Evolutionary conservation across 2,329 filamentous ascomycete species (phyloP).

Genomic region (Fusarium pseudograminearum): DNA sequence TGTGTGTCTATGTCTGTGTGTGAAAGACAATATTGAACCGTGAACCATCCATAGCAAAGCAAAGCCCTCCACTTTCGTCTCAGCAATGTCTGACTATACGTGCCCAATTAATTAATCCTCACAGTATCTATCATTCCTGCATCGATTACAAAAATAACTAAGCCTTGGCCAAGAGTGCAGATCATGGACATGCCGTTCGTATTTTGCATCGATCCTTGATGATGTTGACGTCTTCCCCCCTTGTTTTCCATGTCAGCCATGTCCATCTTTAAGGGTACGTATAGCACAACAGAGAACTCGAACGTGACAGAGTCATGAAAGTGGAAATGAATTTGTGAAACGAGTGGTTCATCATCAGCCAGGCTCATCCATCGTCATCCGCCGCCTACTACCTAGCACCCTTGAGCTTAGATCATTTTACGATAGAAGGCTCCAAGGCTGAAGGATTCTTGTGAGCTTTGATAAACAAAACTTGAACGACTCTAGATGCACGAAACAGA

Average conservation of each 20-base stretch:
- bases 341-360: constrained; percentile 6
- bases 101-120: neutral
- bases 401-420: constrained; percentile 2
- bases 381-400: neutral
- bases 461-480: neutral
- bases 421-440: constrained; percentile 11
- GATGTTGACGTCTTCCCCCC: constrained; percentile 3
- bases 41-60: neutral
- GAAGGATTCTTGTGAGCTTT: constrained; percentile 8
- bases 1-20: neutral
- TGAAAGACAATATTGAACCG: constrained; percentile 4
- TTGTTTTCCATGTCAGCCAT: constrained; percentile 2
- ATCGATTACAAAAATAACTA: constrained; percentile 22
- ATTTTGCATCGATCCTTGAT: neutral
- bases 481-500: constrained; percentile 9
- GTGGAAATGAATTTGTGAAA: constrained; percentile 27
- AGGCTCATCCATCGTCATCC: neutral
- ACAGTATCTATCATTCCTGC: constrained; percentile 7
- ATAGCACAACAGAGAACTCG: neutral
- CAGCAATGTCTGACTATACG: neutral
- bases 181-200: neutral
- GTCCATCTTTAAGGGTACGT: neutral
- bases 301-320: constrained; percentile 1
- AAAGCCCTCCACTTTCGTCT: constrained; percentile 11
- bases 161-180: constrained; percentile 16